Percentiles rank a stretch among this genome's conserved stretches.
These are phyloP conservation scores for Dictyostelium purpureum DNA, from an alignment of 78 protist species.

Conservation along the genomic window DNA sequence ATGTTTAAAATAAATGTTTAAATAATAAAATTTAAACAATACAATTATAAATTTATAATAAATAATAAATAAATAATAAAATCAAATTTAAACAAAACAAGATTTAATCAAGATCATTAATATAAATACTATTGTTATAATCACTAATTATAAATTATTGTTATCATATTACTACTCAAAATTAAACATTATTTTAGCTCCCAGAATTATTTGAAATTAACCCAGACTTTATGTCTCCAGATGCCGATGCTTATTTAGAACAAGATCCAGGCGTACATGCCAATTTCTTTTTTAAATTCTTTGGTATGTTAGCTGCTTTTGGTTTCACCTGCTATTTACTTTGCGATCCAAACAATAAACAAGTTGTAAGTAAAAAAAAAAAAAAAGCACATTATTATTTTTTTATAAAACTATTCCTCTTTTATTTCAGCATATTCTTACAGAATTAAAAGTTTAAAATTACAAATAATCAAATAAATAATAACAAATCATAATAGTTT, in stretches of 20 bases:
- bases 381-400: not conserved
- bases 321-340: conserved; percentile 36
- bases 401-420: not conserved
- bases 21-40: no score
- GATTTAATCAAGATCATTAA: no score
- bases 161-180: no score
- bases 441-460: no score
- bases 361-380: conserved; percentile 38
- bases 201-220: conserved; percentile 28
- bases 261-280: conserved; percentile 12
- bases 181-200: not conserved
- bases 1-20: no score
- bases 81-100: no score
- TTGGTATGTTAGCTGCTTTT: conserved; percentile 18
- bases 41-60: no score
- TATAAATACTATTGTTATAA: no score
- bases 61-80: no score
- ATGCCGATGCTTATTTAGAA: conserved; percentile 43
- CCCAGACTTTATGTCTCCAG: conserved; percentile 67
- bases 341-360: conserved; percentile 33
- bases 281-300: conserved; percentile 15
- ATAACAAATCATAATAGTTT: not conserved
- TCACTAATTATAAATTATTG: no score
- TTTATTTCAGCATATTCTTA: no score
- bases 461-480: not conserved